These are phyloP conservation scores for Aegilops longissima DNA, from an alignment of 176 grass and related monocot species.

Conservation along the genomic window DNA sequence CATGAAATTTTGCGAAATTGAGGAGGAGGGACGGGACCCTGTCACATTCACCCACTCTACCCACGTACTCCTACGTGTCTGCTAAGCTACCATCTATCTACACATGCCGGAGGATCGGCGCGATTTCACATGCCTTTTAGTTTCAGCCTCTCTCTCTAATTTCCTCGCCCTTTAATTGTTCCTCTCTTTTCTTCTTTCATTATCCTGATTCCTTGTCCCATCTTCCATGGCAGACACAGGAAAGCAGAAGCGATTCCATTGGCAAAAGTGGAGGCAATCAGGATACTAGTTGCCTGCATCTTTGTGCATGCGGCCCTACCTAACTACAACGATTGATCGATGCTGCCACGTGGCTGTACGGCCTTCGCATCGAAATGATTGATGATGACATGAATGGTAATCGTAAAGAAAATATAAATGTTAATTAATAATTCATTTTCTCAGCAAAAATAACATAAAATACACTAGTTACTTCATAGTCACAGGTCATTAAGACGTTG, in stretches of 20 bases:
- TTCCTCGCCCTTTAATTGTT: neutral
- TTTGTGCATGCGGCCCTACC: too few species aligned
- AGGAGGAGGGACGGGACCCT: neutral
- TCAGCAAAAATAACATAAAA: too few species aligned
- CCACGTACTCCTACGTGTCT: neutral
- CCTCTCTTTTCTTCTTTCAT: neutral
- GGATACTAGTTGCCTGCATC: neutral
- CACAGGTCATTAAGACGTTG: too few species aligned
- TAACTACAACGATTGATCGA: neutral
- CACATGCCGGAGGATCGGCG: neutral
- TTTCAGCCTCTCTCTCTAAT: neutral
- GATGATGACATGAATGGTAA: too few species aligned
- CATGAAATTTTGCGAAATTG: neutral
- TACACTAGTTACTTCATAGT: too few species aligned
- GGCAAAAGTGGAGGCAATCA: slow-evolving; percentile 1
- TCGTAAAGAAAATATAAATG: too few species aligned
- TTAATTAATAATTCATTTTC: too few species aligned
- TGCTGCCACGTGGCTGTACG: slow-evolving; percentile 10
- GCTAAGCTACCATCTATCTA: neutral
- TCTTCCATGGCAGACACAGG: neutral
- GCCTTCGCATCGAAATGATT: neutral
- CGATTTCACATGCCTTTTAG: neutral
- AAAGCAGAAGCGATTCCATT: slow-evolving; percentile 31
- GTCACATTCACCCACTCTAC: neutral
- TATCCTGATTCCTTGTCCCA: slow-evolving; percentile 22